These are phyloP conservation scores for Jacaranda copaia DNA, from an alignment of 257 asterid genomes.

Conservation along the genomic window DNA sequence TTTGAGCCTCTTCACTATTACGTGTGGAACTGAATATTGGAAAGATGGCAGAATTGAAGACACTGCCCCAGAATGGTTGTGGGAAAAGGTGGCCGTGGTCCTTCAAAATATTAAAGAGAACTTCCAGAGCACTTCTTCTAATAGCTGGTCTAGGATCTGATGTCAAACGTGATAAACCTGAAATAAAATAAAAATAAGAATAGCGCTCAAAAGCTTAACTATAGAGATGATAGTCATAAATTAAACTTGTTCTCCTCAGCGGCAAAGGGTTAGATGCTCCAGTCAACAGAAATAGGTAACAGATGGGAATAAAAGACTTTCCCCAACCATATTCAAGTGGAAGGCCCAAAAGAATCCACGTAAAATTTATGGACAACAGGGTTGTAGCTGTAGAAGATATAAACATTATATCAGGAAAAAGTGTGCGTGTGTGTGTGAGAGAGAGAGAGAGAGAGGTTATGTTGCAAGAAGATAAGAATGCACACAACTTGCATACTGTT, in stretches of 20 bases:
- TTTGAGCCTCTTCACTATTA: constrained; percentile 46
- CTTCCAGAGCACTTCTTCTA: constrained; percentile 69
- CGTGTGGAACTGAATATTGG: constrained; percentile 56
- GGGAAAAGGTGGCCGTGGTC: constrained; percentile 76
- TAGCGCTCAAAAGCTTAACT: not conserved
- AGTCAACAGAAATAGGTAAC: no score
- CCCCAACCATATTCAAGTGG: not conserved
- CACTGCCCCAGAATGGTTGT: constrained; percentile 51
- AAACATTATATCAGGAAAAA: no score
- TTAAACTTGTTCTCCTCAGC: not conserved
- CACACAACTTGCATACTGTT: not conserved
- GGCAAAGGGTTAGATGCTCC: not conserved
- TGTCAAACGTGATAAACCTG: constrained; percentile 70
- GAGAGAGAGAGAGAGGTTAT: no score
- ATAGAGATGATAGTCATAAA: not conserved
- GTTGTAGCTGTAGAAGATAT: not conserved
- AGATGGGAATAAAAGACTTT: not conserved
- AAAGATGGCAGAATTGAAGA: constrained; percentile 56
- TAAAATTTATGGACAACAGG: not conserved
- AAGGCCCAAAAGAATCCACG: not conserved
- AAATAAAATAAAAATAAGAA: constrained; percentile 35
- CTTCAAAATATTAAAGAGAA: constrained; percentile 70
- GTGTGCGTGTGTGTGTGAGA: no score
- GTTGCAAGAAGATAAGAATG: not conserved
- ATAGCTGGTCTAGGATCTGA: constrained; percentile 76